phyloP scores from a whole-genome alignment of 1,284 basidiomycete genomes.

The Ustilago xerochloae region DNA sequence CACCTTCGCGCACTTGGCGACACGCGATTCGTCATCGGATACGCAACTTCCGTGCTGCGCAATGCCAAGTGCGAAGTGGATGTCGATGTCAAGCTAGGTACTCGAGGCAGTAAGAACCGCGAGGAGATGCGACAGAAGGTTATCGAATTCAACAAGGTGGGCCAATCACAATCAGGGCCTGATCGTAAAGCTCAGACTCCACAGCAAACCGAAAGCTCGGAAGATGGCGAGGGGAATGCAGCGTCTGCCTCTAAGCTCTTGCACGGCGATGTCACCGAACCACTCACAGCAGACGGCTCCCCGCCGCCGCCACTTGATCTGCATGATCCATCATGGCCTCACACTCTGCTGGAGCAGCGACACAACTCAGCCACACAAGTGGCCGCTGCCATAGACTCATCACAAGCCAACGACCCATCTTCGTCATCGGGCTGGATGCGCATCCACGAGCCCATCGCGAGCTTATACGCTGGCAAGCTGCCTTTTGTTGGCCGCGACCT shows the following conservation, averaged over 20 bases:
- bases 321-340: slow-evolving; percentile 54
- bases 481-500: slow-evolving; percentile 64
- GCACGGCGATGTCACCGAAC: slow-evolving; percentile 55
- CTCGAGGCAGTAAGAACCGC: slow-evolving; percentile 44
- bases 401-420: neutral
- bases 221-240: neutral
- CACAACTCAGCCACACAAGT: slow-evolving; percentile 3
- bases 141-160: slow-evolving; percentile 14
- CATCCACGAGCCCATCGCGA: slow-evolving; percentile 49
- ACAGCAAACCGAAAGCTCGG: neutral
- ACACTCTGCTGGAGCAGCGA: slow-evolving; percentile 10
- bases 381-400: neutral
- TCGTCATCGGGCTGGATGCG: slow-evolving; percentile 41
- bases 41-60: slow-evolving; percentile 72
- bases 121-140: slow-evolving; percentile 58
- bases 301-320: slow-evolving; percentile 33
- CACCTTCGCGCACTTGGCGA: slow-evolving; percentile 93
- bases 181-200: neutral
- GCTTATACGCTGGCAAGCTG: slow-evolving; percentile 64
- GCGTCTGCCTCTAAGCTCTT: slow-evolving; percentile 2
- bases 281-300: slow-evolving; percentile 15
- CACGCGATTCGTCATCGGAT: slow-evolving; percentile 85
- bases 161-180: neutral
- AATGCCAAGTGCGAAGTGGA: slow-evolving; percentile 59
- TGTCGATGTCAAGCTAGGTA: slow-evolving; percentile 60